A percentile compares a stretch with the other conserved stretches of the same genome.
phyloP scores from a whole-genome alignment of 1,284 basidiomycete genomes.

The Ceratobasidium sp. region DNA sequence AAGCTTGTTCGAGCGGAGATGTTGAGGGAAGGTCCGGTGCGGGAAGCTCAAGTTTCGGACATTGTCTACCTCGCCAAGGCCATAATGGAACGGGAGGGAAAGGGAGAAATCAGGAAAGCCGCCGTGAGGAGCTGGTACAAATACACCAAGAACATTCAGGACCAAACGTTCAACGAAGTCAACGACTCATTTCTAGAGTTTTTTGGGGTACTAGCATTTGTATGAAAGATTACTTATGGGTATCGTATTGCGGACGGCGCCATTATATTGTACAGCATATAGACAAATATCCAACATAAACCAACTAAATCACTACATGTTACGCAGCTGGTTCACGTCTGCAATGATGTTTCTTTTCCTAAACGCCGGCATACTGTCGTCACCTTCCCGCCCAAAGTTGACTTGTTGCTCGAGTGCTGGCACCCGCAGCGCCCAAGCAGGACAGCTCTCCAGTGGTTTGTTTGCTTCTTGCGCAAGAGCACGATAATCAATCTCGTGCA shows the following conservation, averaged over 20 bases:
- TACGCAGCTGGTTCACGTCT: constrained; percentile 32
- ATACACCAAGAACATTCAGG: constrained; percentile 21
- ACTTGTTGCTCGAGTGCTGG: constrained; percentile 15
- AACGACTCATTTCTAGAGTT: constrained; percentile 28
- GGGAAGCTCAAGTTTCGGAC: constrained; percentile 25
- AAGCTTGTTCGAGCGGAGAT: constrained; percentile 36
- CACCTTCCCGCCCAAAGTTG: constrained; percentile 23
- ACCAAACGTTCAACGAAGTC: constrained; percentile 39
- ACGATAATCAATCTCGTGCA: constrained; percentile 13
- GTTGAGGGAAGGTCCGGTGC: constrained; percentile 9
- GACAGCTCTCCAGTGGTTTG: constrained; percentile 22
- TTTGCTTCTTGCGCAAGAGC: constrained; percentile 30
- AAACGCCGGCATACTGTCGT: constrained; percentile 1
- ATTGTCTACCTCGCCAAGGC: constrained; percentile 33
- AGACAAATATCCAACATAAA: constrained; percentile 18
- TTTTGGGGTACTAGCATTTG: constrained; percentile 28
- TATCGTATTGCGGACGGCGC: constrained; percentile 3
- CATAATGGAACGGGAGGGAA: constrained; percentile 8
- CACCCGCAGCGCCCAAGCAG: constrained; percentile 19
- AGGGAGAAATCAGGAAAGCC: not conserved
- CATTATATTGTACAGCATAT: constrained; percentile 17
- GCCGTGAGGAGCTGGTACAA: constrained; percentile 34
- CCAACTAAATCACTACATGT: constrained; percentile 8
- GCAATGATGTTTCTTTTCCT: constrained; percentile 33
- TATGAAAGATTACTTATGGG: constrained; percentile 30